Percentiles rank a stretch among this genome's conserved stretches.
These are phyloP conservation scores for Cocos nucifera DNA, from an alignment of 176 grass and related monocot species.

Conservation along the genomic window DNA sequence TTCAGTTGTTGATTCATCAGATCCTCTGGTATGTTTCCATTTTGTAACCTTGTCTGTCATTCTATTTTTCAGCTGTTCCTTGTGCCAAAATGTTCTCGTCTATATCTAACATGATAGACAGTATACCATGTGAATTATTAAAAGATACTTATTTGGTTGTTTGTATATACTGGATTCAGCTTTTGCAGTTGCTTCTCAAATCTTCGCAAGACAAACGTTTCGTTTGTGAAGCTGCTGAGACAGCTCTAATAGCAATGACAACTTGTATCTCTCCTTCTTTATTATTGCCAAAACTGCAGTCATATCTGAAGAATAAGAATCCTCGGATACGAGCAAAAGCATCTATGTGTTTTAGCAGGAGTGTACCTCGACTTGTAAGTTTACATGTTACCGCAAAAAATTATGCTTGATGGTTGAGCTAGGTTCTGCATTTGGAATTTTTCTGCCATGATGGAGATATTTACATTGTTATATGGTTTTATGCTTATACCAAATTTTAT, in stretches of 20 bases:
- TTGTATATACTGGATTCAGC: slow-evolving; percentile 27
- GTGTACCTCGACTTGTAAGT: slow-evolving; percentile 83
- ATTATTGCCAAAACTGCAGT: slow-evolving; percentile 68
- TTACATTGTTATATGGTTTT: no score
- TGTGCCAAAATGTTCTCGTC: no score
- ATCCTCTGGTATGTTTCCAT: slow-evolving; percentile 52
- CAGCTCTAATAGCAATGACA: slow-evolving; percentile 75
- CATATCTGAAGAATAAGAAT: slow-evolving; percentile 84
- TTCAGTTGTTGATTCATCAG: slow-evolving; percentile 57
- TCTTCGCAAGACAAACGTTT: slow-evolving; percentile 99
- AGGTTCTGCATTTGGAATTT: no score
- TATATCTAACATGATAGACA: no score
- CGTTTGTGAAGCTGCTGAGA: slow-evolving; percentile 88
- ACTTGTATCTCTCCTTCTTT: slow-evolving; percentile 57
- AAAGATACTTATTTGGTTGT: no score
- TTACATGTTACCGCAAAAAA: not conserved
- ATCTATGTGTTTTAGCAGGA: slow-evolving; percentile 79
- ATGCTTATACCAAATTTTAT: no score
- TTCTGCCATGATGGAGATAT: no score
- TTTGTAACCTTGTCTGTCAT: not conserved
- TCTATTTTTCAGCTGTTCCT: no score
- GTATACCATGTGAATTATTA: no score
- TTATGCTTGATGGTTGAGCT: no score
- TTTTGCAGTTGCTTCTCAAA: slow-evolving; percentile 82
- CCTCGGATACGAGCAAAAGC: slow-evolving; percentile 93